These are phyloP conservation scores for Albugo candida DNA, from an alignment of 352 stramenopile species.

Conservation along the genomic window DNA sequence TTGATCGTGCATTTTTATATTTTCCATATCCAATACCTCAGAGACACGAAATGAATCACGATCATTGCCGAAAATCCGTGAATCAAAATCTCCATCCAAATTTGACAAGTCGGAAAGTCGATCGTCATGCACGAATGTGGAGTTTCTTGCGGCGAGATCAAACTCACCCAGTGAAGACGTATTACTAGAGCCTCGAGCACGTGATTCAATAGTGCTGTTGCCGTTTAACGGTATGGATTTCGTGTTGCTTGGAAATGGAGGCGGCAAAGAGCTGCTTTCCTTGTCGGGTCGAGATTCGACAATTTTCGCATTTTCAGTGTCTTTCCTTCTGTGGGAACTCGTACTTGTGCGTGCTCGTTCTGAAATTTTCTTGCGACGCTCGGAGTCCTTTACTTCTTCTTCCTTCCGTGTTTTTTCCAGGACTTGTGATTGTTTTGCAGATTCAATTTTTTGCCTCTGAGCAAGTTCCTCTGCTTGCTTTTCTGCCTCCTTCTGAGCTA, in stretches of 20 bases:
- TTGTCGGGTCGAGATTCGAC: conserved; percentile 4
- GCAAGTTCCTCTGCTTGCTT: conserved; percentile 9
- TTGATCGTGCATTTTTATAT: conserved; percentile 33
- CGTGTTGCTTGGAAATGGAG: background rate
- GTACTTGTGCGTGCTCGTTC: conserved; percentile 7
- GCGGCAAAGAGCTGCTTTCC: background rate
- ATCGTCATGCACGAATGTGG: conserved; percentile 11
- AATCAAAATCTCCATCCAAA: conserved; percentile 11
- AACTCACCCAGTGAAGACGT: conserved; percentile 1
- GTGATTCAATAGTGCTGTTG: background rate
- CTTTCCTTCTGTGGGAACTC: conserved; percentile 4
- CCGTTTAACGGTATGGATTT: background rate
- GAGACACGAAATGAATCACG: conserved; percentile 15
- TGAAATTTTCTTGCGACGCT: conserved; percentile 1
- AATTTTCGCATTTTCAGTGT: conserved; percentile 10
- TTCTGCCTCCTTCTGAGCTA: conserved; percentile 3
- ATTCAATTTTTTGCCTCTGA: conserved; percentile 9
- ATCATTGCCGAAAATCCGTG: conserved; percentile 10
- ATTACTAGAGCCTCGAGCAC: background rate
- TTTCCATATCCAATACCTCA: conserved; percentile 20
- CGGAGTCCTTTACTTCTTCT: conserved; percentile 9
- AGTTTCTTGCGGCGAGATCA: conserved; percentile 3
- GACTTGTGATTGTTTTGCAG: conserved; percentile 1
- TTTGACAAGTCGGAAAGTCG: background rate
- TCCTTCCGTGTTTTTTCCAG: conserved; percentile 8